phyloP scores from a whole-genome alignment of 1,284 basidiomycete genomes.

The Sporisorium reilianum region DNA sequence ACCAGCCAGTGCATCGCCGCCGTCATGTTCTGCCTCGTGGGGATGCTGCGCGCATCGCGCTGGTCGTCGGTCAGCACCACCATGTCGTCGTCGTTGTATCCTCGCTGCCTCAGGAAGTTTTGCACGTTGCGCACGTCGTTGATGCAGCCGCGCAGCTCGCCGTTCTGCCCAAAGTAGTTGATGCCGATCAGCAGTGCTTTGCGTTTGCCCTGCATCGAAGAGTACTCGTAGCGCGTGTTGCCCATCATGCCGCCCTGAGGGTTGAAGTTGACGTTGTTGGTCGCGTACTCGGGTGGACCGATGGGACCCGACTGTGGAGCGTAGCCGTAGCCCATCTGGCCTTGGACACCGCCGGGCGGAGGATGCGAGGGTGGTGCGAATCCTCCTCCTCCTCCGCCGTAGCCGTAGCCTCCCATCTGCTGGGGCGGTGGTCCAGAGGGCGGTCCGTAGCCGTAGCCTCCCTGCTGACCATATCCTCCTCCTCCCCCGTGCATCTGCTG shows the following conservation, averaged over 20 bases:
- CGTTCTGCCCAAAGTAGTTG: constrained; percentile 63
- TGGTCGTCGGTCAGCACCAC: constrained; percentile 67
- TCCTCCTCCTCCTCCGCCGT: constrained; percentile 28
- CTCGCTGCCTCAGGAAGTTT: constrained; percentile 64
- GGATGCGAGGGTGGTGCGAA: constrained; percentile 42
- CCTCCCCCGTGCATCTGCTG: constrained; percentile 48
- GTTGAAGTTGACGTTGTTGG: constrained; percentile 52
- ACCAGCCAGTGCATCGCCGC: constrained; percentile 69
- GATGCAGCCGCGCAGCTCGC: constrained; percentile 67
- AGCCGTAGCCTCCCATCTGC: constrained; percentile 31
- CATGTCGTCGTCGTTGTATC: constrained; percentile 68
- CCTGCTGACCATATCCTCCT: constrained; percentile 37
- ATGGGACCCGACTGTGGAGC: constrained; percentile 36
- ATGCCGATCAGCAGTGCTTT: constrained; percentile 69
- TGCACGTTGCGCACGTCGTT: constrained; percentile 68
- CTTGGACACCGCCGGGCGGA: constrained; percentile 39
- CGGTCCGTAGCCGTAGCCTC: constrained; percentile 48
- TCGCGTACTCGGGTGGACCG: constrained; percentile 61
- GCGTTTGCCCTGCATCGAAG: constrained; percentile 65
- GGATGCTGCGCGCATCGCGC: constrained; percentile 61
- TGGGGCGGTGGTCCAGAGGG: constrained; percentile 30
- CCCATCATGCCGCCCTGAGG: constrained; percentile 64
- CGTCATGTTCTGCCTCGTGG: constrained; percentile 68
- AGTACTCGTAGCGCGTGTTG: constrained; percentile 64
- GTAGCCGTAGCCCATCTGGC: constrained; percentile 51